These are phyloP conservation scores for Colletotrichum destructivum DNA, from an alignment of 2,329 filamentous ascomycete genomes.

Conservation along the genomic window DNA sequence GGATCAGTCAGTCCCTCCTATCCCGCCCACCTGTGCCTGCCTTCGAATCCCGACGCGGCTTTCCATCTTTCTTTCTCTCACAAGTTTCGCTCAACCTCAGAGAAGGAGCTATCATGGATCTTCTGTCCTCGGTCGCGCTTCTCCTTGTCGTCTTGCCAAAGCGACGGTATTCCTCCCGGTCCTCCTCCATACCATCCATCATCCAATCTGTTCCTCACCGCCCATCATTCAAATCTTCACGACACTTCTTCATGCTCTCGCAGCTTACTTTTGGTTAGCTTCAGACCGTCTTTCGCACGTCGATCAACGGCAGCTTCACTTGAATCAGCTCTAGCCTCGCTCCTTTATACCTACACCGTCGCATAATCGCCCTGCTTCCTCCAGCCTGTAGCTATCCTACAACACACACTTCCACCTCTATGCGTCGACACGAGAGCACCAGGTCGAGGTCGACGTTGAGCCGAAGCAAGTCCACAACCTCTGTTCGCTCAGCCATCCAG, in stretches of 20 bases:
- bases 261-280: slow-evolving; percentile 42
- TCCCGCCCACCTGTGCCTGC: slow-evolving; percentile 4
- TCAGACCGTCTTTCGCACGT: slow-evolving; percentile 3
- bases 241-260: slow-evolving; percentile 14
- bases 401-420: slow-evolving; percentile 45
- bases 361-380: not conserved
- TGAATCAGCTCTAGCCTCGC: slow-evolving; percentile 36
- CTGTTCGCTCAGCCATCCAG: slow-evolving; percentile 59
- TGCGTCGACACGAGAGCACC: slow-evolving; percentile 66
- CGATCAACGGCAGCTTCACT: slow-evolving; percentile 38
- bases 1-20: slow-evolving; percentile 17
- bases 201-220: not conserved
- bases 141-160: slow-evolving; percentile 5
- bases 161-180: slow-evolving; percentile 10
- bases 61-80: slow-evolving; percentile 8
- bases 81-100: slow-evolving; percentile 22
- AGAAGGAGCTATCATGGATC: slow-evolving; percentile 34
- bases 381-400: slow-evolving; percentile 4
- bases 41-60: slow-evolving; percentile 1
- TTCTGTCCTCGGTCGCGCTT: not conserved
- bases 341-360: slow-evolving; percentile 32
- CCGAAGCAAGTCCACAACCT: slow-evolving; percentile 65
- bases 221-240: not conserved
- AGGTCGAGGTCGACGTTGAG: slow-evolving; percentile 60
- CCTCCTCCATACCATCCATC: not conserved